Evolutionary conservation across 1,139 yeast species (phyloP), one percentile per base, ranked within the genome.

Genomic region (Suzukiozyma palmioleophila): DNA sequence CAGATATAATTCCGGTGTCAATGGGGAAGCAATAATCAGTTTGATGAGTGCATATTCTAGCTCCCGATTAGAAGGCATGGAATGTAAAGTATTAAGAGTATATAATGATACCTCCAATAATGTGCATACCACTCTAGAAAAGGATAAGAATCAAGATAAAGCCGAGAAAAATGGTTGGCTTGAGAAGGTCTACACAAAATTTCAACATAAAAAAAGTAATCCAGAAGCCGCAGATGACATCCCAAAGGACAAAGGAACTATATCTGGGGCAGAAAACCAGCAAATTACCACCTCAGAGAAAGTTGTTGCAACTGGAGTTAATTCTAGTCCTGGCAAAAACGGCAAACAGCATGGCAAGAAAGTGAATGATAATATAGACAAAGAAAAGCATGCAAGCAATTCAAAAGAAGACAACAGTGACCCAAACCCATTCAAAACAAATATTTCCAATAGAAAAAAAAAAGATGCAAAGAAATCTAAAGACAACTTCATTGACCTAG

Each of bases 1-100:
- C 29, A 55, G 47, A 33, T 46, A 47, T 35, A 60, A 54, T 42
- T 61, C 71, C 2, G 74, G 73, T 2, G 52, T 69, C 0, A 57
- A 66, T 4, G 75, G 75, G 3, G 59, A 53, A 13, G 55, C 61
- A 30, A 71, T 67, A 2, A 44, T 69, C 5, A 57, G 66, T 18
- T 50, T 69, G 36, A 64, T 69, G 66, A 59, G 57, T 44, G 62
- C 71, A 2, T 69, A 69, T 41, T 47, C 54, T 11, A 45, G 47
- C 24, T 51, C 69, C 2, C 49, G 52, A 4, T 51, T 68, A 39
- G 53, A 53, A 10, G 60, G 58, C 8, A 57, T 69, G 62, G 46
- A 45, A 13, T 66, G 73, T 47, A 52, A 54, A 37, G 71, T 69
- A 3, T 51, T 69, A 25, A 52, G 75, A 13, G 67, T 69, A 0